Conservation (phyloP, 345 rosid genomes). For the Linum usitatissimum region DNA sequence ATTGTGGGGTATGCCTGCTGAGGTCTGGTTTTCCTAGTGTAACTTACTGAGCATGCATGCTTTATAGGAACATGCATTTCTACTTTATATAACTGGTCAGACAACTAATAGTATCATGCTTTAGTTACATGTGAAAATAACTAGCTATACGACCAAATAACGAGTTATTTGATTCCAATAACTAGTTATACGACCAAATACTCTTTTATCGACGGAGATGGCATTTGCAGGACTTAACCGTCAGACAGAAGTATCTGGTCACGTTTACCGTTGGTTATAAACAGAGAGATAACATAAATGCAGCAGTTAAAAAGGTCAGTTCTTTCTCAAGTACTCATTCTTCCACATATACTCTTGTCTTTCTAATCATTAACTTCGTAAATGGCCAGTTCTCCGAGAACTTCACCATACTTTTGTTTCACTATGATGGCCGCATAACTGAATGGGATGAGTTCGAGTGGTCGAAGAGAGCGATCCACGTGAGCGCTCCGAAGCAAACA, state of each 20-base stretch:
- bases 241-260: constrained; percentile 60
- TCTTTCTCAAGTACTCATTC: not conserved
- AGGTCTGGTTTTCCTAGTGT: constrained; percentile 34
- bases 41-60: not conserved
- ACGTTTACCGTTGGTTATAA: constrained; percentile 84
- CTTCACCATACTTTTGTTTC: constrained; percentile 80
- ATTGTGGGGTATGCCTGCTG: constrained; percentile 71
- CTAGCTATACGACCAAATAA: too few relatives aligned
- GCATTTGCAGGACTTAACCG: constrained; percentile 72
- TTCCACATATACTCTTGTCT: not conserved
- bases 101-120: too few relatives aligned
- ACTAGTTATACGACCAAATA: too few relatives aligned
- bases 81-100: too few relatives aligned
- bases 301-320: constrained; percentile 69
- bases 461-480: constrained; percentile 88
- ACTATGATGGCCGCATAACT: constrained; percentile 70
- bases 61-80: not conserved
- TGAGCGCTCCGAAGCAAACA: constrained; percentile 71
- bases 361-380: not conserved
- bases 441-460: constrained; percentile 94
- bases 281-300: constrained; percentile 68
- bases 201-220: too few relatives aligned
- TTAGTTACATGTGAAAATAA: too few relatives aligned
- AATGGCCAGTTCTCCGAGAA: constrained; percentile 72
- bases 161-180: too few relatives aligned